Conservation (phyloP, 176 grass and related monocot species). For the Oryza coarctata region DNA sequence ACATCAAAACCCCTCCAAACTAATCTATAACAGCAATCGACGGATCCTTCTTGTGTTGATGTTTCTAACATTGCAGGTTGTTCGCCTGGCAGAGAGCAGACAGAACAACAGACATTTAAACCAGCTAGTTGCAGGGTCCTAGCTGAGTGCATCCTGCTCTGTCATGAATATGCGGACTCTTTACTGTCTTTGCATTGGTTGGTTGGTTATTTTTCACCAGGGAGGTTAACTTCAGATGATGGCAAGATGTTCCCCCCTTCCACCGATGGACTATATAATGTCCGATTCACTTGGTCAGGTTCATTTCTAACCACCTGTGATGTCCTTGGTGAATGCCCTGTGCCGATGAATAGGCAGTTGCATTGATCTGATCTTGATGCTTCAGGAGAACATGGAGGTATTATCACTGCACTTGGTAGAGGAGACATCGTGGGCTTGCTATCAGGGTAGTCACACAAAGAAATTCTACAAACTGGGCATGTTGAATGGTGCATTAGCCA, state of each 20-base stretch:
- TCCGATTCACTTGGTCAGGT: constrained; percentile 48
- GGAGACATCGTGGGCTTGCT: constrained; percentile 43
- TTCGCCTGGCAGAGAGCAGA: neutral
- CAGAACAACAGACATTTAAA: constrained; percentile 1
- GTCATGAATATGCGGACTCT: constrained; percentile 42
- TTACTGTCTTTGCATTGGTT: constrained; percentile 32
- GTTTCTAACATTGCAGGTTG: constrained; percentile 22
- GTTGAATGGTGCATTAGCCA: constrained; percentile 90
- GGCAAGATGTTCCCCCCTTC: constrained; percentile 37
- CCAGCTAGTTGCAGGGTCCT: constrained; percentile 37
- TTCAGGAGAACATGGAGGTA: constrained; percentile 41
- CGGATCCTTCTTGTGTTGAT: neutral
- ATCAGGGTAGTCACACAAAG: constrained; percentile 63
- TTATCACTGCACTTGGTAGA: constrained; percentile 25
- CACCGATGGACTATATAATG: constrained; percentile 19
- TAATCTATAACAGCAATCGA: constrained; percentile 32
- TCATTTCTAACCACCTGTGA: constrained; percentile 46
- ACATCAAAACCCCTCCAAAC: constrained; percentile 30
- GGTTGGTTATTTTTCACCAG: constrained; percentile 38
- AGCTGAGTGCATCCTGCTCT: constrained; percentile 31
- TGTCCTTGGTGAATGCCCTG: constrained; percentile 41
- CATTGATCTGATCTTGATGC: constrained; percentile 47
- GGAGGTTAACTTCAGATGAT: constrained; percentile 23
- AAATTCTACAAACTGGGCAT: constrained; percentile 97
- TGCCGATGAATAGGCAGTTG: constrained; percentile 39